Percentiles rank a stretch among this genome's conserved stretches.
Conservation (phyloP, 2,329 filamentous ascomycete genomes). For the Blastomyces emzantsi region DNA sequence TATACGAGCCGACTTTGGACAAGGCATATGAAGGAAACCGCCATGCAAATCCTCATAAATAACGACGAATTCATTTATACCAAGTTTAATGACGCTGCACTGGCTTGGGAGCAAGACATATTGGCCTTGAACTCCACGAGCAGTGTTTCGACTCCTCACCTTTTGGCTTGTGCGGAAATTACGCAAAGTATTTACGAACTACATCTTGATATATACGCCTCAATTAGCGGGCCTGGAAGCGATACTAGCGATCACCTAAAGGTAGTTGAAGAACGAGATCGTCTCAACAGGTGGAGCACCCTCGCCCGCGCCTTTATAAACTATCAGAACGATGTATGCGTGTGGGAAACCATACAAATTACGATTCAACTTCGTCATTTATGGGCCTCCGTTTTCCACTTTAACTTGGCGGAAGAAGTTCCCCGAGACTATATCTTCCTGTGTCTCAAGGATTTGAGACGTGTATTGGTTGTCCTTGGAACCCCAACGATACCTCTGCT, state of each 20-base stretch:
- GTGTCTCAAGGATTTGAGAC: slow-evolving; percentile 55
- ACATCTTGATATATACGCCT: slow-evolving; percentile 56
- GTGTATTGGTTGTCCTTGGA: slow-evolving; percentile 41
- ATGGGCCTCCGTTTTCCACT: slow-evolving; percentile 56
- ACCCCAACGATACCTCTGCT: slow-evolving; percentile 52
- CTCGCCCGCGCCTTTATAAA: slow-evolving; percentile 48
- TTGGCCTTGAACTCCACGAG: slow-evolving; percentile 18
- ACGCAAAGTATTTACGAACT: slow-evolving; percentile 56
- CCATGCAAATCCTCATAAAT: slow-evolving; percentile 45
- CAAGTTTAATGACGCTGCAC: slow-evolving; percentile 29
- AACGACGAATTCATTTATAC: slow-evolving; percentile 47
- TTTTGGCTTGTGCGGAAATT: slow-evolving; percentile 42
- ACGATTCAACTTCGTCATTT: slow-evolving; percentile 52
- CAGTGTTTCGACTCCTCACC: slow-evolving; percentile 23
- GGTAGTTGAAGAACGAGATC: slow-evolving; percentile 49
- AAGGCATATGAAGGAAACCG: slow-evolving; percentile 45
- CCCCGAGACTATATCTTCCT: slow-evolving; percentile 51
- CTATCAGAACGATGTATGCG: slow-evolving; percentile 29
- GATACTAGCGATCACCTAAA: slow-evolving; percentile 46
- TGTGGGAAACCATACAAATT: slow-evolving; percentile 26
- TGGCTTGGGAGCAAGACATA: slow-evolving; percentile 23
- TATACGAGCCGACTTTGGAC: slow-evolving; percentile 50
- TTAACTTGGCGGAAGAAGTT: slow-evolving; percentile 48
- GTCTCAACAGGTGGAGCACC: slow-evolving; percentile 51
- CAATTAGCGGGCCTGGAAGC: slow-evolving; percentile 53